phyloP scores from a whole-genome alignment of 257 asterid species.

The Gentiana straminea region DNA sequence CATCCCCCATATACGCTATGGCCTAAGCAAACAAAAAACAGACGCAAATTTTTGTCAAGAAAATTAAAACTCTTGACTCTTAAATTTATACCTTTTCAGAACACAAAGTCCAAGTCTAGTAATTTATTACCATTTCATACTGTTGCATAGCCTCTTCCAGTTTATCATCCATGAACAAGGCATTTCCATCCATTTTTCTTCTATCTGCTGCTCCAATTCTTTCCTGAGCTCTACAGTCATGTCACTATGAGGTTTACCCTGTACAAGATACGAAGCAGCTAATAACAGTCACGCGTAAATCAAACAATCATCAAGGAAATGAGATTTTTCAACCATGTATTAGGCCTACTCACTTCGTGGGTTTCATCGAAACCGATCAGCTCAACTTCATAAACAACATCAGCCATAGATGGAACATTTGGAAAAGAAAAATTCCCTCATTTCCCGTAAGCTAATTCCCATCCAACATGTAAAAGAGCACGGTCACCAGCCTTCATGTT shows the following conservation, averaged over 20 bases:
- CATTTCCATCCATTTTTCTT: constrained; percentile 96
- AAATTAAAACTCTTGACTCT: constrained; percentile 1
- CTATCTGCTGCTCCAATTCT: constrained; percentile 90
- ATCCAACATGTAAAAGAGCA: constrained; percentile 61
- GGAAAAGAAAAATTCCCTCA: constrained; percentile 97
- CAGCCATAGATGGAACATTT: constrained; percentile 88
- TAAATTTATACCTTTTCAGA: neutral
- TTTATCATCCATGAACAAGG: constrained; percentile 75
- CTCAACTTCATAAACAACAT: constrained; percentile 80
- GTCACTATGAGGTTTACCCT: constrained; percentile 96
- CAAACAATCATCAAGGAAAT: constrained; percentile 1
- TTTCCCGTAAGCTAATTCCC: constrained; percentile 94
- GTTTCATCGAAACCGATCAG: constrained; percentile 95
- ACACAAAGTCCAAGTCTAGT: constrained; percentile 4
- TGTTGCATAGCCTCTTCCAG: constrained; percentile 92
- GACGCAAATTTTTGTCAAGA: constrained; percentile 8
- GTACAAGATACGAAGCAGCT: constrained; percentile 13
- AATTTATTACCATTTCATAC: constrained; percentile 72
- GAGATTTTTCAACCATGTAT: constrained; percentile 9
- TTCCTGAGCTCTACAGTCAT: constrained; percentile 99
- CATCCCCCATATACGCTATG: constrained; percentile 95
- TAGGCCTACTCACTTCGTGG: constrained; percentile 55
- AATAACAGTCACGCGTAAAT: neutral
- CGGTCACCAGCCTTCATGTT: constrained; percentile 89
- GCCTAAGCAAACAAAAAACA: constrained; percentile 38